phyloP scores from a whole-genome alignment of 2,329 filamentous ascomycete species.

The Colletotrichum higginsianum region DNA sequence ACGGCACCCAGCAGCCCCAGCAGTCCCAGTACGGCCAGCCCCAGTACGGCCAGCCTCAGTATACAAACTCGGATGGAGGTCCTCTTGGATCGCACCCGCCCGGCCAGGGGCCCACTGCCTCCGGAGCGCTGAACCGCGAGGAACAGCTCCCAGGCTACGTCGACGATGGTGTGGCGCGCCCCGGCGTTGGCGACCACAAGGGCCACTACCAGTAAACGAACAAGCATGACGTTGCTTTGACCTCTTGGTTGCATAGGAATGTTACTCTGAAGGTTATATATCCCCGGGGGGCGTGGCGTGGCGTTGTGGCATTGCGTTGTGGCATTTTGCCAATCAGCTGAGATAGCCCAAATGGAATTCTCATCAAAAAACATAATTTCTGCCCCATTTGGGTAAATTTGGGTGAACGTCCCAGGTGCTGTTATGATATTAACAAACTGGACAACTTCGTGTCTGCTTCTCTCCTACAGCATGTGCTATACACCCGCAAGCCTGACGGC shows the following conservation, averaged over 20 bases:
- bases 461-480: neutral
- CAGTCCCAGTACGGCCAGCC: slow-evolving; percentile 19
- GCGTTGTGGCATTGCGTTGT: slow-evolving; percentile 9
- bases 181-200: slow-evolving; percentile 42
- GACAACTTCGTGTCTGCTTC: neutral
- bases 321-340: slow-evolving; percentile 8
- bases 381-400: neutral
- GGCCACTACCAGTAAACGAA: slow-evolving; percentile 35
- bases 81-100: slow-evolving; percentile 35
- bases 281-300: slow-evolving; percentile 3
- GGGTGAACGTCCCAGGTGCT: neutral
- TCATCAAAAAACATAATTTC: too few species aligned
- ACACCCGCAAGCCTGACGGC: neutral
- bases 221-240: too few species aligned
- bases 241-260: too few species aligned
- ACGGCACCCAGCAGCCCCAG: neutral
- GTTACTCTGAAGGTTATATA: slow-evolving; percentile 22
- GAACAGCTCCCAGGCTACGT: slow-evolving; percentile 41
- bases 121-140: slow-evolving; percentile 26
- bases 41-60: slow-evolving; percentile 30
- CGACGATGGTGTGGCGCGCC: slow-evolving; percentile 39
- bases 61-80: slow-evolving; percentile 46
- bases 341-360: slow-evolving; percentile 8
- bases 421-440: neutral
- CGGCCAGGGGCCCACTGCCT: slow-evolving; percentile 27